Conservation (phyloP, 495 filamentous ascomycete species). For the Clohesyomyces aquaticus region DNA sequence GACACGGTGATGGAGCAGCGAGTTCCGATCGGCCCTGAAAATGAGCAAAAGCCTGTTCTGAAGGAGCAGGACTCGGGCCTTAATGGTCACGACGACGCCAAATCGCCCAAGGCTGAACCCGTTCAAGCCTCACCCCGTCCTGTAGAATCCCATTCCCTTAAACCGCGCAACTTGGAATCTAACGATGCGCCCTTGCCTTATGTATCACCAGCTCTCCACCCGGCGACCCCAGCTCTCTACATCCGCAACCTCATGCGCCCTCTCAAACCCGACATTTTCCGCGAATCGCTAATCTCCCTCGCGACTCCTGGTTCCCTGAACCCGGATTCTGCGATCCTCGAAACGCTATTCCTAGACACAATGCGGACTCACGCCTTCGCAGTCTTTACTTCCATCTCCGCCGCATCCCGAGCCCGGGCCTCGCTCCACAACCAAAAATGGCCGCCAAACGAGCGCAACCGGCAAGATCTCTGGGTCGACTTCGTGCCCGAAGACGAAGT, state of each 20-base stretch:
- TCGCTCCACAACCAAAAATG: slow-evolving; percentile 77
- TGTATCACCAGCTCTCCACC: slow-evolving; percentile 73
- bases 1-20: slow-evolving; percentile 35
- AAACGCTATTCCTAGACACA: slow-evolving; percentile 75
- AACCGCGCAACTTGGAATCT: background rate
- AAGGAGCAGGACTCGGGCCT: background rate
- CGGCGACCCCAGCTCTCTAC: slow-evolving; percentile 83
- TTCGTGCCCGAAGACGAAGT: slow-evolving; percentile 82
- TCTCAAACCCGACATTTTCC: slow-evolving; percentile 65
- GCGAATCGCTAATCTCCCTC: slow-evolving; percentile 67
- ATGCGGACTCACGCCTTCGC: slow-evolving; percentile 90
- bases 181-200: background rate
- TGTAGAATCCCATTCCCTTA: background rate
- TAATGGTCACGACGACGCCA: background rate
- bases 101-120: background rate
- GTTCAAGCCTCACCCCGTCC: background rate
- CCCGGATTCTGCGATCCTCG: slow-evolving; percentile 58
- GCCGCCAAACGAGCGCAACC: slow-evolving; percentile 77
- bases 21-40: slow-evolving; percentile 15
- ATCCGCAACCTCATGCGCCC: slow-evolving; percentile 92
- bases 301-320: slow-evolving; percentile 60
- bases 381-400: slow-evolving; percentile 64
- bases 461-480: slow-evolving; percentile 86
- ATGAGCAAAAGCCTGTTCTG: slow-evolving; percentile 14
- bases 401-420: slow-evolving; percentile 77